Percentiles rank a stretch among this genome's conserved stretches.
These are phyloP conservation scores for Dimargaris xerosporica DNA, from an alignment of 192 early-diverging fungal species.

Conservation along the genomic window DNA sequence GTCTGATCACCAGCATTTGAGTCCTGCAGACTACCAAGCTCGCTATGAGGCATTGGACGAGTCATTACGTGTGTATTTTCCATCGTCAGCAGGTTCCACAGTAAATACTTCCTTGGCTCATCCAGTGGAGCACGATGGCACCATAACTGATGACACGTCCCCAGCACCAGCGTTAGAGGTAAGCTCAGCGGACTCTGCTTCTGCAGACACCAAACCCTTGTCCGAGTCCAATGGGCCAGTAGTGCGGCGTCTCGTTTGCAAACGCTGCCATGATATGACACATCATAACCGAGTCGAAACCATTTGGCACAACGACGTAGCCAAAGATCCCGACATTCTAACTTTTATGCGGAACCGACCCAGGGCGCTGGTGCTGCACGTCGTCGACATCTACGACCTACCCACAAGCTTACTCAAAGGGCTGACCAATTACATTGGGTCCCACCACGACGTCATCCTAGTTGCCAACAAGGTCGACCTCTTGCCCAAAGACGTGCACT, in stretches of 20 bases:
- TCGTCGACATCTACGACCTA: slow-evolving; percentile 53
- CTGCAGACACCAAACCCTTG: background rate
- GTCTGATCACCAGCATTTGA: slow-evolving; percentile 18
- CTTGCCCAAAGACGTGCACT: slow-evolving; percentile 36
- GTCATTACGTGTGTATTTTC: slow-evolving; percentile 16
- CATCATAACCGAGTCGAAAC: slow-evolving; percentile 29
- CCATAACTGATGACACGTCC: too few relatives aligned
- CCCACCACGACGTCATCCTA: slow-evolving; percentile 33
- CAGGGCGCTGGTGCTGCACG: slow-evolving; percentile 34
- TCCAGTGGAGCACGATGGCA: too few relatives aligned
- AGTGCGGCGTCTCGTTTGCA: slow-evolving; percentile 33
- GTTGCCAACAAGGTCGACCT: slow-evolving; percentile 61
- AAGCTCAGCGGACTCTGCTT: background rate
- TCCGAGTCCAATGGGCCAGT: background rate
- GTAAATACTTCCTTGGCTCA: too few relatives aligned
- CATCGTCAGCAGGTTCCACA: slow-evolving; percentile 15
- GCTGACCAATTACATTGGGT: slow-evolving; percentile 34
- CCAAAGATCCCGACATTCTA: slow-evolving; percentile 31
- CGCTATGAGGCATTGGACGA: slow-evolving; percentile 26
- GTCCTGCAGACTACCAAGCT: slow-evolving; percentile 24
- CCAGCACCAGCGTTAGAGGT: slow-evolving; percentile 1
- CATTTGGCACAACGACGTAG: slow-evolving; percentile 31
- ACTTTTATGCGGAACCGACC: slow-evolving; percentile 36
- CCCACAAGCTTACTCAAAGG: slow-evolving; percentile 39
- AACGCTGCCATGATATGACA: slow-evolving; percentile 46